Percentiles rank a stretch among this genome's conserved stretches.
Evolutionary conservation across 163 green algal genomes (phyloP).

Genomic region (Botryococcus braunii): DNA sequence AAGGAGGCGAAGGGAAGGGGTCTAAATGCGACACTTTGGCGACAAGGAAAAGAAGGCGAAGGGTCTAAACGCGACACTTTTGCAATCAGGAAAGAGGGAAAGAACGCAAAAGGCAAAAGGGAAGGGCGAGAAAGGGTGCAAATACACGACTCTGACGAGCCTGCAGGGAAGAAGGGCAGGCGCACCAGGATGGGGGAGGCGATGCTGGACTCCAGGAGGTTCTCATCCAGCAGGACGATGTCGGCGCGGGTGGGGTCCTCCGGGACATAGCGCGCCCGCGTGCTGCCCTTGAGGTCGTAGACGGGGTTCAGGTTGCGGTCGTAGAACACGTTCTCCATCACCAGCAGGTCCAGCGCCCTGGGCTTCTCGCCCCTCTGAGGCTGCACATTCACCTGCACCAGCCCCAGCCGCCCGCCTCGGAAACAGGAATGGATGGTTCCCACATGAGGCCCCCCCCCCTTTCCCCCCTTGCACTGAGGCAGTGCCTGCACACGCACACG

Average conservation of each 20-base stretch:
- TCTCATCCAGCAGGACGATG: constrained; percentile 84
- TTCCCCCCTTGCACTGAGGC: no score
- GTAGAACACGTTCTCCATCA: constrained; percentile 98
- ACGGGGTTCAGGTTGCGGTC: constrained; percentile 53
- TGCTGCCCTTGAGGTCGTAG: constrained; percentile 94
- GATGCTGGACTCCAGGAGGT: constrained; percentile 71
- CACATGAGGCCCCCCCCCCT: no score
- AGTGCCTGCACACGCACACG: no score
- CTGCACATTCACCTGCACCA: constrained; percentile 9
- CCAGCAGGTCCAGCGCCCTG: constrained; percentile 59
- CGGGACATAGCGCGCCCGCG: constrained; percentile 64
- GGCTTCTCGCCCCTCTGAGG: constrained; percentile 23
- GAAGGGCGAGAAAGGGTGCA: no score
- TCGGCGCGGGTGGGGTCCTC: constrained; percentile 43
- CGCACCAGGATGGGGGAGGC: constrained; percentile 44
- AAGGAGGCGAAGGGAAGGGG: no score
- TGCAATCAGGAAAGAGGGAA: no score
- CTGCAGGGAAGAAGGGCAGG: neutral
- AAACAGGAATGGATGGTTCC: no score
- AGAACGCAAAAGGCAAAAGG: no score
- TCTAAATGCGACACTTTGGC: no score
- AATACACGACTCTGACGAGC: neutral
- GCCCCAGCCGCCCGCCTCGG: no score
- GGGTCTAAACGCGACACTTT: no score
- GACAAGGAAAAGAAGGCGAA: no score